Evolutionary conservation across 2,329 filamentous ascomycete genomes (phyloP).

Genomic region (Ophiostoma sp.): DNA sequence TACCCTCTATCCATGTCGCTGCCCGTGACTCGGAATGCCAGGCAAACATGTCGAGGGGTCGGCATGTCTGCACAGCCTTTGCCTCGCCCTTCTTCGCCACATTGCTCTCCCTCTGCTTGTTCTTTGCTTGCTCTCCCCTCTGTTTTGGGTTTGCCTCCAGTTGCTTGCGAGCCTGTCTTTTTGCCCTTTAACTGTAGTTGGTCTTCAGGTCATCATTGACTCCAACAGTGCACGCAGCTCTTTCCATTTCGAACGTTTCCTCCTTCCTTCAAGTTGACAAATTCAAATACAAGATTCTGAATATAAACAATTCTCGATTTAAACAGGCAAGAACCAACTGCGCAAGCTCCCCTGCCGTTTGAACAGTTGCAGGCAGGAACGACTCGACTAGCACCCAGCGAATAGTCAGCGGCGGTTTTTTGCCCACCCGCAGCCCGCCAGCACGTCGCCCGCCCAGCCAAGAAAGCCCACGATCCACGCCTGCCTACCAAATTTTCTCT

Average conservation of each 20-base stretch:
- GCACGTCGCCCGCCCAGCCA: neutral
- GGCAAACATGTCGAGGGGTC: slow-evolving; percentile 4
- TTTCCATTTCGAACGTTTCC: neutral
- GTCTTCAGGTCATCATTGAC: neutral
- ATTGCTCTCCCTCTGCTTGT: neutral
- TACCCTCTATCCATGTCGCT: neutral
- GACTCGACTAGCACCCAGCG: neutral
- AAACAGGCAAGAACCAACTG: neutral
- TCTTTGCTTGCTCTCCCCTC: neutral
- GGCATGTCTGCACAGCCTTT: slow-evolving; percentile 19
- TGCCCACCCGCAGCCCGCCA: neutral
- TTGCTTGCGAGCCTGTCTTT: neutral
- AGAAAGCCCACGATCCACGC: slow-evolving; percentile 19
- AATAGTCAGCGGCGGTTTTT: neutral
- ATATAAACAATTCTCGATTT: neutral
- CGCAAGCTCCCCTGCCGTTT: neutral
- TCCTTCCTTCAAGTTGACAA: neutral
- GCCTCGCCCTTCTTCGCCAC: slow-evolving; percentile 14
- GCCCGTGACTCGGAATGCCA: slow-evolving; percentile 17
- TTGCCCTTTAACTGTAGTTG: neutral
- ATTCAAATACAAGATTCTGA: neutral
- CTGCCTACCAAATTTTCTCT: slow-evolving; percentile 22
- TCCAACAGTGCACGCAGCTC: neutral
- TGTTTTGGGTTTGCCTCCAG: neutral
- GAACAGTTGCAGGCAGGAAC: neutral